Percentiles rank a stretch among this genome's conserved stretches.
These are phyloP conservation scores for Hortiboletus campestris DNA, from an alignment of 768 basidiomycete species.

Conservation along the genomic window DNA sequence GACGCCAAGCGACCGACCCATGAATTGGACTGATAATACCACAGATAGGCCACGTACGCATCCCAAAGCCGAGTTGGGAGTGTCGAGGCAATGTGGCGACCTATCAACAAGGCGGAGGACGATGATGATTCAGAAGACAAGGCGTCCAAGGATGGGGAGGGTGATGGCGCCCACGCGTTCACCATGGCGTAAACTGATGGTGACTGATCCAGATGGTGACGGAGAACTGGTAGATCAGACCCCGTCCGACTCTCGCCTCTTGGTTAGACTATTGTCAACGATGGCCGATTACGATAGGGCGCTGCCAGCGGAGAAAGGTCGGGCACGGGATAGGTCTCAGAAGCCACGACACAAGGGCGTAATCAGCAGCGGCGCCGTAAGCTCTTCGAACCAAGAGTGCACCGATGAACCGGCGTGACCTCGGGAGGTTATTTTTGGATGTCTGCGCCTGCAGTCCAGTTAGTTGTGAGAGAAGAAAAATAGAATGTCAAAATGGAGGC, in stretches of 20 bases:
- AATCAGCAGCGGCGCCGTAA: constrained; percentile 11
- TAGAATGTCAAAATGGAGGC: background rate
- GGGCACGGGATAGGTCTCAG: background rate
- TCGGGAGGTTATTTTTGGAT: background rate
- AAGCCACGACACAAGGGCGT: background rate
- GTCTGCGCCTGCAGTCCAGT: background rate
- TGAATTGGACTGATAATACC: constrained; percentile 61
- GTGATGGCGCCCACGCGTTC: constrained; percentile 5
- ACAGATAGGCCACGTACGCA: constrained; percentile 60
- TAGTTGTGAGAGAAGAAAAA: background rate
- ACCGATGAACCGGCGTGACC: background rate
- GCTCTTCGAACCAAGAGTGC: background rate
- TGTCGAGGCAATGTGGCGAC: constrained; percentile 3
- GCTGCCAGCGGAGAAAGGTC: constrained; percentile 20
- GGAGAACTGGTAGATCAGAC: background rate
- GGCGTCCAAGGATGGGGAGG: constrained; percentile 4
- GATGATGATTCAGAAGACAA: constrained; percentile 9
- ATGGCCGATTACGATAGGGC: constrained; percentile 21
- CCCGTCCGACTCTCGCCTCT: background rate
- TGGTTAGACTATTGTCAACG: constrained; percentile 2
- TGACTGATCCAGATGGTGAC: constrained; percentile 4
- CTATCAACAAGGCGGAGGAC: constrained; percentile 20
- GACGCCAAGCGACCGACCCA: constrained; percentile 67
- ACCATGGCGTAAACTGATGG: constrained; percentile 8
- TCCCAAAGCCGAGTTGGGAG: constrained; percentile 52